A percentile compares a stretch with the other conserved stretches of the same genome.
Conservation (phyloP, 2,329 filamentous ascomycete genomes). For the Fusarium liriodendri region DNA sequence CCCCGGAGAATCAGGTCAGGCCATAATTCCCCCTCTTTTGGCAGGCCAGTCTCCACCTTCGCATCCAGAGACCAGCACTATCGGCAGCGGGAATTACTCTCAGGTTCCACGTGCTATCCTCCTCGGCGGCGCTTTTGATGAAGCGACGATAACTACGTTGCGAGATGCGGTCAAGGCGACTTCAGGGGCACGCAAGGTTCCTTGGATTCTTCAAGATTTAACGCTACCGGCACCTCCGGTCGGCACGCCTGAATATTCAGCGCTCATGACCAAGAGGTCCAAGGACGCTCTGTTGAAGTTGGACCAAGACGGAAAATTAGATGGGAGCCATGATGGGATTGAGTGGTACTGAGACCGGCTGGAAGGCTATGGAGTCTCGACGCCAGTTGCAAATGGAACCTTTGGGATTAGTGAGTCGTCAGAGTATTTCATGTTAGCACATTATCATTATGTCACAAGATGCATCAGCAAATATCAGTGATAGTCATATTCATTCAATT, state of each 20-base stretch:
- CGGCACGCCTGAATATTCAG: conserved; percentile 22
- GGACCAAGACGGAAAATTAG: conserved; percentile 7
- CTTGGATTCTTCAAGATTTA: conserved; percentile 25
- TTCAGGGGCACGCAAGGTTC: background rate
- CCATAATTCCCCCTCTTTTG: conserved; percentile 16
- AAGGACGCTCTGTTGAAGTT: conserved; percentile 22
- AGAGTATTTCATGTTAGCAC: background rate
- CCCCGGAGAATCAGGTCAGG: conserved; percentile 17
- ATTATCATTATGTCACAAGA: background rate
- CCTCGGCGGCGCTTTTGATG: conserved; percentile 16
- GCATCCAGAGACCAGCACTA: conserved; percentile 6
- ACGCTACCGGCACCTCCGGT: conserved; percentile 11
- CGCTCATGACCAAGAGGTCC: conserved; percentile 19
- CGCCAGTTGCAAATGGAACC: background rate
- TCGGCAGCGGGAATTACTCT: conserved; percentile 14
- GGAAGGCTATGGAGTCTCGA: too few relatives aligned
- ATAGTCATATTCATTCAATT: background rate
- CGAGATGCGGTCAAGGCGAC: conserved; percentile 1
- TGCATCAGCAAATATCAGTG: background rate
- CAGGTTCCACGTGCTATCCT: conserved; percentile 9
- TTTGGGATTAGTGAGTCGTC: background rate
- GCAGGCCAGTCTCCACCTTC: background rate
- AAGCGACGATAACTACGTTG: conserved; percentile 8
- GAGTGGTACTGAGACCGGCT: conserved; percentile 23
- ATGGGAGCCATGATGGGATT: conserved; percentile 7